These are phyloP conservation scores for Avicennia marina DNA, from an alignment of 257 asterid species.

Conservation along the genomic window DNA sequence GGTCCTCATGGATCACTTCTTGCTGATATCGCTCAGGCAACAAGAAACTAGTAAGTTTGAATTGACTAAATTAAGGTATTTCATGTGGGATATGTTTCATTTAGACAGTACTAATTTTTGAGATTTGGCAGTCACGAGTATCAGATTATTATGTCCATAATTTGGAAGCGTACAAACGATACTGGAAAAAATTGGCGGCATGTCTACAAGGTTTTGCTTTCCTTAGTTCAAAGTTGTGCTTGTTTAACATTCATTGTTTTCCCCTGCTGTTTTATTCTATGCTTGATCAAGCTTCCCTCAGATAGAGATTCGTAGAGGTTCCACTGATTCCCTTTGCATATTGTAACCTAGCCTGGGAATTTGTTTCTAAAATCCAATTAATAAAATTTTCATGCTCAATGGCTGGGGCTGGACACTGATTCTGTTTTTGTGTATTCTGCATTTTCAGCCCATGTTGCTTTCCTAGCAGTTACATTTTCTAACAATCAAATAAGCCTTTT, in stretches of 20 bases:
- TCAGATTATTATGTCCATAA: constrained; percentile 85
- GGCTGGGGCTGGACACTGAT: not conserved
- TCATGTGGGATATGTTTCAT: not conserved
- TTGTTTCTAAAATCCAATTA: no score
- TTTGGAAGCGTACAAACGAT: constrained; percentile 96
- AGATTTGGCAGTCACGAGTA: constrained; percentile 65
- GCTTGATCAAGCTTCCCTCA: not conserved
- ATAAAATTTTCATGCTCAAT: not conserved
- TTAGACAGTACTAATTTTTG: constrained; percentile 17
- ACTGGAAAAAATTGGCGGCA: constrained; percentile 97
- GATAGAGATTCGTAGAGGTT: not conserved
- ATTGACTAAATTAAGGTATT: constrained; percentile 8
- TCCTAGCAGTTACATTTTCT: not conserved
- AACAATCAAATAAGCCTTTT: not conserved
- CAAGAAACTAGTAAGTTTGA: constrained; percentile 67
- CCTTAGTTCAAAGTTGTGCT: not conserved
- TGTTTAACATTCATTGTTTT: not conserved
- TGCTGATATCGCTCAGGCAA: constrained; percentile 88
- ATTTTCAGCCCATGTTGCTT: constrained; percentile 1
- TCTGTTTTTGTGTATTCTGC: not conserved
- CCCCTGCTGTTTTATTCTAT: not conserved
- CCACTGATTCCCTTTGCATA: not conserved
- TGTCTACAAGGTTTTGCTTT: constrained; percentile 79
- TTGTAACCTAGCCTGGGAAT: not conserved
- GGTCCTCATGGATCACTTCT: constrained; percentile 96